Base-by-base conservation (phyloP, 305 asterid species). In the Fraxinus baroniana region DNA sequence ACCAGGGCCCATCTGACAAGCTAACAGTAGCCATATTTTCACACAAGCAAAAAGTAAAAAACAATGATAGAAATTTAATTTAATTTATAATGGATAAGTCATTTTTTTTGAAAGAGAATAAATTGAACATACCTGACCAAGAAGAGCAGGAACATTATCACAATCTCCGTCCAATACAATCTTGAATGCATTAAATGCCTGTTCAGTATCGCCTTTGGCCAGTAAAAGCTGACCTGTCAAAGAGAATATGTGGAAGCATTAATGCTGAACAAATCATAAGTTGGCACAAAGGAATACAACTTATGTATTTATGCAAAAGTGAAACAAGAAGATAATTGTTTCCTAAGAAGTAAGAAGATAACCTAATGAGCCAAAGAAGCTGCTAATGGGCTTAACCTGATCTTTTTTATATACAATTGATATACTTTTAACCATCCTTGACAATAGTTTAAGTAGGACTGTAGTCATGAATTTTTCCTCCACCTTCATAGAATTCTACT, bases 201-300 rank as follows among this genome's bases (percentile, higher is more conserved):
- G 99, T 57, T 95, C 99, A 76, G 85, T 81, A 62, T 95, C 98
- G 81, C 99, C 98, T 90, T 90, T 95, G 77, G 98, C 98, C 86
- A 95, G 93, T 78, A 93, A 91, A 81, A 95, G 99, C 90, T 94
- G 99, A 80, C 99, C 99, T 95, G 91, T 78, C 80, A 82, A 84
- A 83, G 80, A 82, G 71, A 18, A 73, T 70, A 77, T 78, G 81
- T 32, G 72, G 83, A 84, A 78, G 79, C 44, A 55, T 32, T 82
- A 81, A 55, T 55, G 66, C 66, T 64, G 83, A 44, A 75, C 18
- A 46, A 46, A 46, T 46, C 57, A 46, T 46, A 46, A 46, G 6
- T 46, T 46, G 57, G 57, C 57, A 46, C 57, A 46, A 5, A 46
- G 57, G 57, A 46, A 46, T 46, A 46, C 57, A 46, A 46, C 57